Evolutionary conservation across 352 stramenopile genomes (phyloP).

Genomic region (Phytophthora vignae): DNA sequence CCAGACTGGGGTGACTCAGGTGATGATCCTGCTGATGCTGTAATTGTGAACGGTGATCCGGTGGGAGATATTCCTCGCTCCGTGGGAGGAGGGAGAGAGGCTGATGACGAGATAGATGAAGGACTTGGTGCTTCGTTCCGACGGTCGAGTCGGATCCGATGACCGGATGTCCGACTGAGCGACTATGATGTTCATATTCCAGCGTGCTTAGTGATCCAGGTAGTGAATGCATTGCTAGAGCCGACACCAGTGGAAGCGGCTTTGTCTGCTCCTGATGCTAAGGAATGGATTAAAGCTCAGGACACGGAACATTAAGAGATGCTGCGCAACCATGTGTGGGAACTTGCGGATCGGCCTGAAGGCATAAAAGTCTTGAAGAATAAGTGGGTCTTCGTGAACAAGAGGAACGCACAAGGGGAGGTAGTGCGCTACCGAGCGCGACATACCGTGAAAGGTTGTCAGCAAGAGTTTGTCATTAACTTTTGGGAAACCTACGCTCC

Average conservation of each 20-base stretch:
- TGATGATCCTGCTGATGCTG: conserved; percentile 4
- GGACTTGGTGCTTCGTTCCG: not conserved
- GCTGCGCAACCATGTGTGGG: not conserved
- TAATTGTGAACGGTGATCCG: conserved; percentile 5
- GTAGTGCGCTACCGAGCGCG: not conserved
- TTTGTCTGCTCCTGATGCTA: not conserved
- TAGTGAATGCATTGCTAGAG: not conserved
- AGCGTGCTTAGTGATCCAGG: not conserved
- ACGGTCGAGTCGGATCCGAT: not conserved
- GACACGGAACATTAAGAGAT: not conserved
- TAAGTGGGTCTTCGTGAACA: not conserved
- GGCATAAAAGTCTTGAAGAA: not conserved
- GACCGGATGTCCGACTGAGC: not conserved
- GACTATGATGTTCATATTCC: not conserved
- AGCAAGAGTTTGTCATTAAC: not conserved
- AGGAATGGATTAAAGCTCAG: not conserved
- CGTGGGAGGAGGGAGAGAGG: not conserved
- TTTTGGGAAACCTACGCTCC: not conserved
- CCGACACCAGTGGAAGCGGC: not conserved
- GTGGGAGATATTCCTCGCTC: not conserved
- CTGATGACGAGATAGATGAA: too few species aligned
- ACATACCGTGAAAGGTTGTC: not conserved
- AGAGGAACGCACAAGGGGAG: not conserved
- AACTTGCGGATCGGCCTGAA: not conserved
- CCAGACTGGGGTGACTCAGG: not conserved